These are phyloP conservation scores for Morella rubra DNA, from an alignment of 306 rosid species.

Conservation along the genomic window DNA sequence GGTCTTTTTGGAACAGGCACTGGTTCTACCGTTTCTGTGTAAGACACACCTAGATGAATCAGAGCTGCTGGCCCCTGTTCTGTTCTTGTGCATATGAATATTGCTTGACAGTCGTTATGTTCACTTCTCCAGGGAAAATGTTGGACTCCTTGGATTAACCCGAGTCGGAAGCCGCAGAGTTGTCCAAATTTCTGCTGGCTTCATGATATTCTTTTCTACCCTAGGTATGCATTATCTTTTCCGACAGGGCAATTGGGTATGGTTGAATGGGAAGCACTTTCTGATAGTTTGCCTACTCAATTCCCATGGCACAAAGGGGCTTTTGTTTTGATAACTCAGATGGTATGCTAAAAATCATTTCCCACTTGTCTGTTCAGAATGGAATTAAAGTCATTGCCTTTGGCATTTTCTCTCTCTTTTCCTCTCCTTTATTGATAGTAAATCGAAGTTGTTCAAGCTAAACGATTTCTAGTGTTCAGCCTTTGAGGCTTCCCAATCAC, in stretches of 20 bases:
- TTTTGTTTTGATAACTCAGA: constrained; percentile 1
- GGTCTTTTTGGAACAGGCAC: constrained; percentile 89
- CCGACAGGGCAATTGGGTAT: constrained; percentile 7
- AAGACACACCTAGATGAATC: constrained; percentile 34
- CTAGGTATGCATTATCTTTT: constrained; percentile 54
- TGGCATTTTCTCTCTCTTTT: neutral
- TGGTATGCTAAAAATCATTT: neutral
- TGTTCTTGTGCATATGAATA: constrained; percentile 4
- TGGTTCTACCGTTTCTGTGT: constrained; percentile 97
- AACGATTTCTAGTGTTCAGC: neutral
- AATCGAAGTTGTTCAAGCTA: neutral
- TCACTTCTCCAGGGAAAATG: constrained; percentile 73
- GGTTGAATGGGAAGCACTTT: constrained; percentile 6
- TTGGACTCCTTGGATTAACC: constrained; percentile 94
- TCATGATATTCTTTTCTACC: constrained; percentile 93
- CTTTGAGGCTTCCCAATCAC: neutral
- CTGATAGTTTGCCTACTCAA: neutral
- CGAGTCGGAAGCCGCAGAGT: constrained; percentile 97
- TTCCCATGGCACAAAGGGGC: neutral
- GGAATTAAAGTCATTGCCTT: neutral
- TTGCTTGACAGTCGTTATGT: constrained; percentile 26
- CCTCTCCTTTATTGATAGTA: neutral
- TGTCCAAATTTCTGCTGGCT: constrained; percentile 92
- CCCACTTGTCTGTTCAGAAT: neutral
- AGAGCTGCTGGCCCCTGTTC: constrained; percentile 5